Conservation (phyloP, 179 eudicot species). For the Amaranthus tricolor region DNA sequence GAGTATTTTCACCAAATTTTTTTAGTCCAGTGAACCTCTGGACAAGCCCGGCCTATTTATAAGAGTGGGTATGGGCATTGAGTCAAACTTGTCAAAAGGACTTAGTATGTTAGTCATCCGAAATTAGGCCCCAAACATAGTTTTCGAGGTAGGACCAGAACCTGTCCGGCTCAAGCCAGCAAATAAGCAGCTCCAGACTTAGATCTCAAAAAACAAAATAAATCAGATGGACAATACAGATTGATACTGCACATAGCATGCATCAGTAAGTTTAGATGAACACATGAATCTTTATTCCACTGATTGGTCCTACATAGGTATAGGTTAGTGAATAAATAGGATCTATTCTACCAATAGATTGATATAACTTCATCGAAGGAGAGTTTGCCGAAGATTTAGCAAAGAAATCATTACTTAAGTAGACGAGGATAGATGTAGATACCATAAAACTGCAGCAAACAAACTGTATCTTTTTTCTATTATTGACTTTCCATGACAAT, state of each 20-base stretch:
- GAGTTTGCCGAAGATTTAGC: background rate
- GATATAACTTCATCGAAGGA: conserved; percentile 2
- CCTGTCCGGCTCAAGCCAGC: too few species aligned
- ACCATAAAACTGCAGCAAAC: background rate
- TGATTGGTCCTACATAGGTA: background rate
- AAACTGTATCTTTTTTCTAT: background rate
- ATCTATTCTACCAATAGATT: background rate
- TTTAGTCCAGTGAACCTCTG: too few species aligned
- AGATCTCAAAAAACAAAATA: background rate
- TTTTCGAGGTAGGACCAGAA: too few species aligned
- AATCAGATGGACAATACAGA: background rate
- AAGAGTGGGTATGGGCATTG: too few species aligned
- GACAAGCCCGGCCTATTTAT: too few species aligned
- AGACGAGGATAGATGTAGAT: background rate
- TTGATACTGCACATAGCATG: conserved; percentile 7
- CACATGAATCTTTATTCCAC: background rate
- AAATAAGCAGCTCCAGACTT: too few species aligned
- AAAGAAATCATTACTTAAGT: background rate
- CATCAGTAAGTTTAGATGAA: background rate
- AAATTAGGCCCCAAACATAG: too few species aligned
- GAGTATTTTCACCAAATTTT: too few species aligned
- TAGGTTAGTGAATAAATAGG: background rate
- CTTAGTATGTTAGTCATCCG: too few species aligned
- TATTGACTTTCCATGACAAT: background rate
- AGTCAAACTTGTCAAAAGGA: too few species aligned